These are phyloP conservation scores for Geranomyces michiganensis DNA, from an alignment of 192 early-diverging fungal species.

Conservation along the genomic window DNA sequence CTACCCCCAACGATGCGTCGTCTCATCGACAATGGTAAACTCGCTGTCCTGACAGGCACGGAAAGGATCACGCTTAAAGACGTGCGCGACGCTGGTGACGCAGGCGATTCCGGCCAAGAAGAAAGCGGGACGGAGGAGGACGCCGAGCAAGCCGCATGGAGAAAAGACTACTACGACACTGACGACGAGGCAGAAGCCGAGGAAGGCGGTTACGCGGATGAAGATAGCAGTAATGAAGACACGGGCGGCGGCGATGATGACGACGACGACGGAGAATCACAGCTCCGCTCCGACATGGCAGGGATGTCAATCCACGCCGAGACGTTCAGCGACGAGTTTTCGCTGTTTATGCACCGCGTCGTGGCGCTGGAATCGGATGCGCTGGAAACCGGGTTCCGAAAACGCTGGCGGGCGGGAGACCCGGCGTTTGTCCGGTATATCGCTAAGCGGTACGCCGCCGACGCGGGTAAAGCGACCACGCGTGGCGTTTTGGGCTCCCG, in stretches of 20 bases:
- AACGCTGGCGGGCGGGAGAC: constrained; percentile 35
- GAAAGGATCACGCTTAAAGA: background rate
- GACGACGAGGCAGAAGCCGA: constrained; percentile 28
- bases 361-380: constrained; percentile 31
- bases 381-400: constrained; percentile 25
- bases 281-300: background rate
- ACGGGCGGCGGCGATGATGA: background rate
- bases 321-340: constrained; percentile 16
- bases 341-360: constrained; percentile 37
- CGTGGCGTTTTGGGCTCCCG: constrained; percentile 25
- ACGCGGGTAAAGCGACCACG: constrained; percentile 14
- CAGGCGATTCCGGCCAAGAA: constrained; percentile 7
- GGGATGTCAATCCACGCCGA: background rate
- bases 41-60: constrained; percentile 23
- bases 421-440: constrained; percentile 42
- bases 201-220: constrained; percentile 28
- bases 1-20: constrained; percentile 39
- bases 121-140: constrained; percentile 1
- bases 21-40: constrained; percentile 27
- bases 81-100: background rate
- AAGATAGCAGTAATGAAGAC: constrained; percentile 13
- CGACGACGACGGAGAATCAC: background rate
- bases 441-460: constrained; percentile 35
- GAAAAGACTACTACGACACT: constrained; percentile 35
- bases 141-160: constrained; percentile 18